Evolutionary conservation across 2,329 filamentous ascomycete species (phyloP), one percentile per base, ranked within the genome.

Genomic region (Tolypocladium album): DNA sequence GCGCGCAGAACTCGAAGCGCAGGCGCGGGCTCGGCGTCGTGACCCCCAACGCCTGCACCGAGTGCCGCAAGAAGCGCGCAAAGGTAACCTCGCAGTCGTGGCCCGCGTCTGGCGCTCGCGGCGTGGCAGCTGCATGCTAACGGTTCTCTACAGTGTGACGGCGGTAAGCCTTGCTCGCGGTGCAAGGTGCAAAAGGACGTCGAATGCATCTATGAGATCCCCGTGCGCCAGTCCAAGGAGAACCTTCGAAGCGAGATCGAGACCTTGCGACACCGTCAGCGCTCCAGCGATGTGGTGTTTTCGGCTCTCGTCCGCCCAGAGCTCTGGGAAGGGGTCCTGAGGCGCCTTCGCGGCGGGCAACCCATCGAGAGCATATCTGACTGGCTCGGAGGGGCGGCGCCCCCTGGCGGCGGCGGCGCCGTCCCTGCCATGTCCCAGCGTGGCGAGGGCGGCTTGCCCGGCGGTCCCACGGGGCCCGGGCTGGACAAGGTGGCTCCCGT

Each of bases 201-300:
- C 45, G 78, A 84, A 31, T 87, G 84, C 62, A 67, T 84, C 31
- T 87, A 87, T 72, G 83, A 87, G 64, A 68, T 85, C 9, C 84
- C 84, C 0, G 79, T 87, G 6, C 82, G 84, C 53, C 83, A 86
- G 64, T 86, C 83, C 13, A 87, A 87, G 62, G 84, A 86, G 62
- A 79, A 80, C 58, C 76, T 87, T 6, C 79, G 84, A 53, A 75
- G 74, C 66, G 84, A 87, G 66, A 84, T 87, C 61, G 84, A 87
- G 58, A 72, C 71, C 34, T 71, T 87, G 42, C 81, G 81, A 56
- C 75, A 76, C 20, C 78, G 80, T 50, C 80, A 85, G 66, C 79
- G 77, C 27, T 79, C 78, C 53, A 83, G 73, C 68, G 81, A 86
- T 34, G 77, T 77, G 38, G 78, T 87, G 56, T 72, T 87, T 36